phyloP scores from a whole-genome alignment of 2,329 filamentous ascomycete species.

The Talaromyces amestolkiae region DNA sequence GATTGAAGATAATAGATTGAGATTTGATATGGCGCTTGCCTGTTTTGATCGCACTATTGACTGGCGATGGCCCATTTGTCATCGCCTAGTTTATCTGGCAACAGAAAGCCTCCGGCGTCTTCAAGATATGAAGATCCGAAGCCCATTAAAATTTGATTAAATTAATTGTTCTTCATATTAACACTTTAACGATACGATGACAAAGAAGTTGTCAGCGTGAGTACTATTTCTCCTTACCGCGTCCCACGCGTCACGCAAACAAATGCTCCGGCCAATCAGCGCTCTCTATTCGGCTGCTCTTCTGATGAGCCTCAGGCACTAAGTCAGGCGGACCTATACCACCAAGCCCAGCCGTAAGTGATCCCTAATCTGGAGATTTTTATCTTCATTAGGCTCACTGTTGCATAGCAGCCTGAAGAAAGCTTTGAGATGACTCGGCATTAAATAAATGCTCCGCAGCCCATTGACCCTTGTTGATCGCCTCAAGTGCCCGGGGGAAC shows the following conservation, averaged over 20 bases:
- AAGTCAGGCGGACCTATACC: not conserved
- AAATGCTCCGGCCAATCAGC: slow-evolving; percentile 9
- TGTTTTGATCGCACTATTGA: slow-evolving; percentile 13
- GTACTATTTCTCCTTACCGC: slow-evolving; percentile 1
- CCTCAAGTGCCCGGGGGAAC: slow-evolving; percentile 24
- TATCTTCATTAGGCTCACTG: not conserved
- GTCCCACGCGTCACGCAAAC: slow-evolving; percentile 17
- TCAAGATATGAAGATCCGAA: not conserved
- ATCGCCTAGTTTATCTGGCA: not conserved
- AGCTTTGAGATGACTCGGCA: slow-evolving; percentile 12
- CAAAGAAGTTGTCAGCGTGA: not conserved
- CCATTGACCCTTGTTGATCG: slow-evolving; percentile 19
- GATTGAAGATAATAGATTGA: slow-evolving; percentile 4
- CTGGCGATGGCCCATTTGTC: slow-evolving; percentile 11
- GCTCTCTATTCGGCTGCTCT: not conserved
- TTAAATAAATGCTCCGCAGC: slow-evolving; percentile 13
- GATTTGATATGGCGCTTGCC: slow-evolving; percentile 12
- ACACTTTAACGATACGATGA: not conserved
- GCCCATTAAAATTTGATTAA: too few species aligned
- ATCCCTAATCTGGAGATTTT: not conserved
- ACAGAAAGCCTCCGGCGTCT: not conserved
- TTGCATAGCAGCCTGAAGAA: slow-evolving; percentile 7
- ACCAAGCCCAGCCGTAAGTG: not conserved
- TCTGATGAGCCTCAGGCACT: not conserved
- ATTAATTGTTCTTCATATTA: not conserved